Conservation (phyloP, 805 yeast species). For the Nakazawaea anatomiae region DNA sequence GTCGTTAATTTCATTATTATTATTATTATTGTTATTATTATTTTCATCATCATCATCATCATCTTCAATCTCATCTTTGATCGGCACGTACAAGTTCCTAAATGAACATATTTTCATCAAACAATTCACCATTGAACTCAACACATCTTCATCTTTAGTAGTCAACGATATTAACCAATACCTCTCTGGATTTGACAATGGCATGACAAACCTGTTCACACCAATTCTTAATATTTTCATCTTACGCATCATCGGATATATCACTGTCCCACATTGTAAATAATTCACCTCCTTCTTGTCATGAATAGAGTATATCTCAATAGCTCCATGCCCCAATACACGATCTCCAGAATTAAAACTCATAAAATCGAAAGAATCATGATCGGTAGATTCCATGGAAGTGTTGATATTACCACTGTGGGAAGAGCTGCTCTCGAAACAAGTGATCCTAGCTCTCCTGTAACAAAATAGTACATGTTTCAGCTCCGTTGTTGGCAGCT, state of each 20-base stretch:
- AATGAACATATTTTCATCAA: constrained; percentile 31
- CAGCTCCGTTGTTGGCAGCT: neutral
- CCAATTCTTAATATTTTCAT: constrained; percentile 49
- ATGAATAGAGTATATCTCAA: constrained; percentile 55
- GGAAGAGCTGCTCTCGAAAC: neutral
- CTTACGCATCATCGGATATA: constrained; percentile 69
- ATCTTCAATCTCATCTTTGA: neutral
- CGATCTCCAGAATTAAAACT: constrained; percentile 27
- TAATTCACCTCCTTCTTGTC: constrained; percentile 50
- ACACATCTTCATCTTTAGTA: constrained; percentile 12
- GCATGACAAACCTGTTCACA: constrained; percentile 46
- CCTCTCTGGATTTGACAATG: constrained; percentile 69
- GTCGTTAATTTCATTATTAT: neutral
- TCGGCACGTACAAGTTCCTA: constrained; percentile 27
- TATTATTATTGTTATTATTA: neutral
- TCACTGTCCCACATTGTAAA: constrained; percentile 60
- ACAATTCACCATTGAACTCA: constrained; percentile 26
- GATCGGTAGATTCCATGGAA: neutral
- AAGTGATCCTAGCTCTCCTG: constrained; percentile 1
- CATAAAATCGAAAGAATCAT: neutral
- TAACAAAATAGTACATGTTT: neutral
- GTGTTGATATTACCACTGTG: neutral
- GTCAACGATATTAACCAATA: constrained; percentile 56
- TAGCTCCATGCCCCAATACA: constrained; percentile 53
- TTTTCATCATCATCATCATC: constrained; percentile 4